A percentile compares a stretch with the other conserved stretches of the same genome.
Evolutionary conservation across 495 filamentous ascomycete species (phyloP).

Genomic region (Daldinia loculata): DNA sequence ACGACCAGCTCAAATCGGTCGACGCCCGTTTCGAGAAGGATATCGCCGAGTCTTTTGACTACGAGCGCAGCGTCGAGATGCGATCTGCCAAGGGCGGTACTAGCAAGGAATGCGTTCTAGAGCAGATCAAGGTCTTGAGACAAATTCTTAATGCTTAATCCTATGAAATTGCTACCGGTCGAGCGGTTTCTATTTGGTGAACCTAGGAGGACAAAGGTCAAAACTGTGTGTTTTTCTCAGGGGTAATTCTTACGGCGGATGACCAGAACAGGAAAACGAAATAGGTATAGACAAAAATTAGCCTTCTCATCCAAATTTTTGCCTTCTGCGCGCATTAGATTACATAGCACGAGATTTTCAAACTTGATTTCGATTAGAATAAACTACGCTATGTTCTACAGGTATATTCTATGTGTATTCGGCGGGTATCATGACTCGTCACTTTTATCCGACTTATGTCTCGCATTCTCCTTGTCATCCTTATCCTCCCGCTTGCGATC

Average conservation of each 20-base stretch:
- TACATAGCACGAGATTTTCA: not conserved
- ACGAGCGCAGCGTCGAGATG: conserved; percentile 87
- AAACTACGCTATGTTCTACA: conserved; percentile 9
- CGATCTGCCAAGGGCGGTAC: conserved; percentile 84
- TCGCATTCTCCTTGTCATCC: conserved; percentile 55
- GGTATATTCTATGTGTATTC: conserved; percentile 23
- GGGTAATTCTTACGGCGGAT: not conserved
- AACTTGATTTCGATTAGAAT: not conserved
- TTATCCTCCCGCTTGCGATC: conserved; percentile 59
- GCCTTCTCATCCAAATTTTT: not conserved
- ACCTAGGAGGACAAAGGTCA: not conserved
- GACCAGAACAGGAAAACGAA: not conserved
- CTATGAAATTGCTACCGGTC: not conserved
- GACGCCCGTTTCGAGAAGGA: conserved; percentile 80
- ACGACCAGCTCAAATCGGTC: conserved; percentile 73
- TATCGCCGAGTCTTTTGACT: conserved; percentile 78
- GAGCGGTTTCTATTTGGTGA: not conserved
- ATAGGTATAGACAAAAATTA: conserved; percentile 28
- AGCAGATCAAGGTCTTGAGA: conserved; percentile 81
- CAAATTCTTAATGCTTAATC: conserved; percentile 48
- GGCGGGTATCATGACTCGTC: conserved; percentile 41
- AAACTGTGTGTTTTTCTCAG: not conserved
- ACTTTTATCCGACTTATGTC: conserved; percentile 52
- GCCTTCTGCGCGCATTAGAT: not conserved
- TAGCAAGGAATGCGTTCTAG: conserved; percentile 73